Evolutionary conservation across 352 stramenopile species (phyloP).

Genomic region (Pythium phragmiticola): DNA sequence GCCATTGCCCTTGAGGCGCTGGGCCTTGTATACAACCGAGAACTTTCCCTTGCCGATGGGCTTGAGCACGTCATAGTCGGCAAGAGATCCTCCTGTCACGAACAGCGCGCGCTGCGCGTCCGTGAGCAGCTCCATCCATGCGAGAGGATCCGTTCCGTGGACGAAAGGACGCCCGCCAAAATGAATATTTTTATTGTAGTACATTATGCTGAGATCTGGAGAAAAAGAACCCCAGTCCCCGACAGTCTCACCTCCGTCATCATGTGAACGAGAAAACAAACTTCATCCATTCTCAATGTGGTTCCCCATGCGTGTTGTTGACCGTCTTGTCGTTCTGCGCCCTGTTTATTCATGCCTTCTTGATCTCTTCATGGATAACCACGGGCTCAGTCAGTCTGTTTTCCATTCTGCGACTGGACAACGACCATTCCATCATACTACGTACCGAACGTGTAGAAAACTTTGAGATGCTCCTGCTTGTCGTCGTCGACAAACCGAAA

Average conservation of each 20-base stretch:
- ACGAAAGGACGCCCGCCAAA: constrained; percentile 16
- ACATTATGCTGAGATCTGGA: background rate
- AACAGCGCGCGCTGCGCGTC: constrained; percentile 72
- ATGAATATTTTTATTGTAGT: constrained; percentile 1
- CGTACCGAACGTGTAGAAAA: constrained; percentile 78
- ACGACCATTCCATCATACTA: background rate
- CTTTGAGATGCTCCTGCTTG: constrained; percentile 61
- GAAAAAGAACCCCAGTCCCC: constrained; percentile 6
- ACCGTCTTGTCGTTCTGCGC: background rate
- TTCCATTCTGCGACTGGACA: too few relatives aligned
- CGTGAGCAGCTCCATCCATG: constrained; percentile 75
- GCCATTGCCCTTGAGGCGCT: constrained; percentile 48
- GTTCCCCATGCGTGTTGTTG: too few relatives aligned
- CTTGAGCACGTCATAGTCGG: constrained; percentile 84
- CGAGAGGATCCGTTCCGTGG: background rate
- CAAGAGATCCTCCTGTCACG: constrained; percentile 43
- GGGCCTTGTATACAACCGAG: constrained; percentile 90
- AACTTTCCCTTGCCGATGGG: constrained; percentile 94
- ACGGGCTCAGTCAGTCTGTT: background rate
- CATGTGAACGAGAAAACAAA: too few relatives aligned
- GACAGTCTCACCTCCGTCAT: background rate
- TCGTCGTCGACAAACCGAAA: constrained; percentile 76
- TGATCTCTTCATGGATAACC: constrained; percentile 49
- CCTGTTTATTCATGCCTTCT: constrained; percentile 31
- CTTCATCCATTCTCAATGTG: too few relatives aligned